These are phyloP conservation scores for Claviceps capensis DNA, from an alignment of 2,329 filamentous ascomycete species.

Conservation along the genomic window DNA sequence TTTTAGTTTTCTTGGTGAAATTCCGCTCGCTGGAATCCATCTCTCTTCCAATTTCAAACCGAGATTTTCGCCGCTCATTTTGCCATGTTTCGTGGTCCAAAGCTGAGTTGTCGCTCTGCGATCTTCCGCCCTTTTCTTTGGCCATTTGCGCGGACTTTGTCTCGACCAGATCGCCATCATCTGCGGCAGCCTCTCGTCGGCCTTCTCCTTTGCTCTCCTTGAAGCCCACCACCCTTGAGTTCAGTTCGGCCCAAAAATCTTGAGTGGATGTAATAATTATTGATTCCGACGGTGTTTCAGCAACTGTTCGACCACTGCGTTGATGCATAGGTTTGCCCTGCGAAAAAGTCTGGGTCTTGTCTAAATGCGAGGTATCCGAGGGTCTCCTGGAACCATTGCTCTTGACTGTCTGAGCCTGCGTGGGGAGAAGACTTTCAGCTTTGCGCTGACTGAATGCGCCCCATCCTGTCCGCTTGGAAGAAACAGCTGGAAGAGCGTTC, in stretches of 20 bases:
- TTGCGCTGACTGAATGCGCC: constrained; percentile 12
- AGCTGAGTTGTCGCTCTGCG: background rate
- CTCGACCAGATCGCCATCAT: background rate
- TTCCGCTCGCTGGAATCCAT: constrained; percentile 5
- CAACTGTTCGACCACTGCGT: background rate
- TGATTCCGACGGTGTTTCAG: background rate
- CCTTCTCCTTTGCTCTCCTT: constrained; percentile 5
- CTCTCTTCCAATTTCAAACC: constrained; percentile 18
- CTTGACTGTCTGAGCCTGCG: constrained; percentile 2
- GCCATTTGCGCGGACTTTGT: background rate
- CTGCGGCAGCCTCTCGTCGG: background rate
- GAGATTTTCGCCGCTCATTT: constrained; percentile 15
- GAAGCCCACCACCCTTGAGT: constrained; percentile 9
- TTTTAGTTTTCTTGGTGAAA: constrained; percentile 14
- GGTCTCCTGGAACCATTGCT: constrained; percentile 9
- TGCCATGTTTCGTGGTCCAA: constrained; percentile 2
- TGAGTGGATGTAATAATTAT: background rate
- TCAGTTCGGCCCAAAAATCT: constrained; percentile 15
- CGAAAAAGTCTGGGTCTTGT: background rate
- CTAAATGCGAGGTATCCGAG: constrained; percentile 9
- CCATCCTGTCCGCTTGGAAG: constrained; percentile 9
- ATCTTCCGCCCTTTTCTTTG: background rate
- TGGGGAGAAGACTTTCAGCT: constrained; percentile 3
- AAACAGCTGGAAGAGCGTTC: constrained; percentile 1
- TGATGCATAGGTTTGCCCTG: background rate